Evolutionary conservation across 2,329 filamentous ascomycete species (phyloP).

Genomic region (Ceratocystiopsis sp.): DNA sequence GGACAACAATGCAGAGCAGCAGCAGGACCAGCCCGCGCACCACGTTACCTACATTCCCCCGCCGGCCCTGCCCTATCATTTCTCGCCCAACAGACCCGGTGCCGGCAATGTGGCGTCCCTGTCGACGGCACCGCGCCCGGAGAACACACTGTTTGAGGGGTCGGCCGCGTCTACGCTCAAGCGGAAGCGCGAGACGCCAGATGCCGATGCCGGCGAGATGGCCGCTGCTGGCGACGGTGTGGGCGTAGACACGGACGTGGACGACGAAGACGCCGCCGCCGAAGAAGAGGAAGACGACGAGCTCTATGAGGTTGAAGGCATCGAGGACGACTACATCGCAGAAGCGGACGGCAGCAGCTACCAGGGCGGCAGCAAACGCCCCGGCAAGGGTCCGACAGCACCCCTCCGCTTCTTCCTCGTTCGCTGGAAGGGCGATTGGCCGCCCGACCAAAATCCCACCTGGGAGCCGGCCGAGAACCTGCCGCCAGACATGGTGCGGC

Average conservation of each 20-base stretch:
- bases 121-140: too few species aligned
- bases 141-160: too few species aligned
- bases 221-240: too few species aligned
- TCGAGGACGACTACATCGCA: constrained; percentile 23
- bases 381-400: constrained; percentile 11
- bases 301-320: constrained; percentile 10
- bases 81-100: too few species aligned
- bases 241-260: too few species aligned
- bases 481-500: constrained; percentile 20
- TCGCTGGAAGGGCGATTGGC: constrained; percentile 40
- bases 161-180: too few species aligned
- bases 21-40: background rate
- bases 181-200: too few species aligned
- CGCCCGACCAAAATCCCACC: constrained; percentile 34
- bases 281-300: background rate
- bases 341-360: constrained; percentile 25
- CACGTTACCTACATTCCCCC: background rate
- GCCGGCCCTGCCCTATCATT: background rate
- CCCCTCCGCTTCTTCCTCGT: constrained; percentile 31
- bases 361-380: constrained; percentile 6
- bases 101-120: too few species aligned
- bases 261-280: background rate
- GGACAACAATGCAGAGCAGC: background rate
- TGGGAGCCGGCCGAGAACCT: constrained; percentile 42
- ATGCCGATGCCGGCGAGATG: too few species aligned